Evolutionary conservation across 2,329 filamentous ascomycete species (phyloP).

Genomic region (Exophiala dermatitidis): DNA sequence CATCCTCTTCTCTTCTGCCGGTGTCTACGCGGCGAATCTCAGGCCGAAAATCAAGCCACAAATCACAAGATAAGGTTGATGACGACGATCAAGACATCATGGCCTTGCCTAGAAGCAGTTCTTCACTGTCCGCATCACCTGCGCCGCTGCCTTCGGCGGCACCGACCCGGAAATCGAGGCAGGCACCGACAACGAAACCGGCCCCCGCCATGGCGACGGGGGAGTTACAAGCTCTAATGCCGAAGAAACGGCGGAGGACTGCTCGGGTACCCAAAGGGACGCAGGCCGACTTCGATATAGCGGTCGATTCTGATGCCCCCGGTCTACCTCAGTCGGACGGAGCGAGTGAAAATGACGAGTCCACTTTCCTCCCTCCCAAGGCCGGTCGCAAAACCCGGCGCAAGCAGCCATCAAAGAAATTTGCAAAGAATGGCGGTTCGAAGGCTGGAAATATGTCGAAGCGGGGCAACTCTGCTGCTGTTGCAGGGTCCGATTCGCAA

Average conservation of each 20-base stretch:
- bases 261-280: constrained; percentile 5
- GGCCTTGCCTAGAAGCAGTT: constrained; percentile 21
- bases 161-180: constrained; percentile 1
- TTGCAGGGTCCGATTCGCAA: constrained; percentile 6
- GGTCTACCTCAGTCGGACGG: not conserved
- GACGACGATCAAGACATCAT: constrained; percentile 20
- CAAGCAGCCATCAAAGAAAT: constrained; percentile 9
- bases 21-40: constrained; percentile 13
- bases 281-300: constrained; percentile 19
- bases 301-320: constrained; percentile 16
- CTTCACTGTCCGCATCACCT: constrained; percentile 14
- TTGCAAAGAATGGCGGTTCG: not conserved
- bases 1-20: constrained; percentile 8
- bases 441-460: constrained; percentile 6
- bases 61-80: constrained; percentile 2
- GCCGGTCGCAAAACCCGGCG: constrained; percentile 11
- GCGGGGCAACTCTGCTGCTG: constrained; percentile 1
- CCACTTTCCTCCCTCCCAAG: constrained; percentile 20
- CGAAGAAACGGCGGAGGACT: constrained; percentile 11
- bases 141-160: not conserved
- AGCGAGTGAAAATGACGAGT: constrained; percentile 17
- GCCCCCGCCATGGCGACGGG: constrained; percentile 14
- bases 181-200: constrained; percentile 6
- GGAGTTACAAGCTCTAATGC: constrained; percentile 19
- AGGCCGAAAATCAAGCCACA: constrained; percentile 14